Conservation (phyloP, 2,329 filamentous ascomycete species). For the Xylariales sp. region DNA sequence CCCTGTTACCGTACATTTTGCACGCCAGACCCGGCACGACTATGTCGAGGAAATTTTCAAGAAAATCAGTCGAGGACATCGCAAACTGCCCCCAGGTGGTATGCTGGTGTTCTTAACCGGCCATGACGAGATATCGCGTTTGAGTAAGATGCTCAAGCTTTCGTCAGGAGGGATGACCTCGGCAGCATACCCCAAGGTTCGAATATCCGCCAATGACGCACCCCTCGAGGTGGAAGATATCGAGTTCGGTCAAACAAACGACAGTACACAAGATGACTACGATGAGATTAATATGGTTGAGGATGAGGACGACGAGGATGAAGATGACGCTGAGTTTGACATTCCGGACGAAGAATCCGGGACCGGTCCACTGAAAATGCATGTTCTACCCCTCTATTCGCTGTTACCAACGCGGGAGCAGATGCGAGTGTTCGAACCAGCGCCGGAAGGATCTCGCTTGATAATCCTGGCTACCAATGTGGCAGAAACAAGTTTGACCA, state of each 20-base stretch:
- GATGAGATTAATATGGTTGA: slow-evolving; percentile 45
- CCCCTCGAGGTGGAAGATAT: slow-evolving; percentile 83
- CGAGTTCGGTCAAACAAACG: slow-evolving; percentile 69
- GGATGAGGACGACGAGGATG: slow-evolving; percentile 59
- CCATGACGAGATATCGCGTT: slow-evolving; percentile 80
- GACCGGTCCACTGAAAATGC: slow-evolving; percentile 67
- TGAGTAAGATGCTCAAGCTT: slow-evolving; percentile 75
- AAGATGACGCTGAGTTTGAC: slow-evolving; percentile 62
- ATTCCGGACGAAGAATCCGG: slow-evolving; percentile 61
- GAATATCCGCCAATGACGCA: slow-evolving; percentile 71
- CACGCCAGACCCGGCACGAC: slow-evolving; percentile 75
- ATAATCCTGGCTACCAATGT: slow-evolving; percentile 95
- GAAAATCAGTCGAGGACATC: slow-evolving; percentile 84
- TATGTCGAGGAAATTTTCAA: slow-evolving; percentile 87
- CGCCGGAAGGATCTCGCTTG: slow-evolving; percentile 76
- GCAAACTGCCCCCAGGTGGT: slow-evolving; percentile 82
- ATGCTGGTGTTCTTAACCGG: slow-evolving; percentile 95
- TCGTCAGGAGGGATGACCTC: slow-evolving; percentile 56
- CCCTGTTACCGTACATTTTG: slow-evolving; percentile 84
- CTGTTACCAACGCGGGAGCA: slow-evolving; percentile 88
- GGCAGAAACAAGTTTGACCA: slow-evolving; percentile 94
- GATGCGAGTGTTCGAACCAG: slow-evolving; percentile 80
- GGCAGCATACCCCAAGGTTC: slow-evolving; percentile 60
- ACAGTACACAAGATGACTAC: slow-evolving; percentile 61
- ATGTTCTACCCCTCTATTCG: slow-evolving; percentile 91